Conservation (phyloP, 2,329 filamentous ascomycete genomes). For the Ascochyta clinopodiicola region DNA sequence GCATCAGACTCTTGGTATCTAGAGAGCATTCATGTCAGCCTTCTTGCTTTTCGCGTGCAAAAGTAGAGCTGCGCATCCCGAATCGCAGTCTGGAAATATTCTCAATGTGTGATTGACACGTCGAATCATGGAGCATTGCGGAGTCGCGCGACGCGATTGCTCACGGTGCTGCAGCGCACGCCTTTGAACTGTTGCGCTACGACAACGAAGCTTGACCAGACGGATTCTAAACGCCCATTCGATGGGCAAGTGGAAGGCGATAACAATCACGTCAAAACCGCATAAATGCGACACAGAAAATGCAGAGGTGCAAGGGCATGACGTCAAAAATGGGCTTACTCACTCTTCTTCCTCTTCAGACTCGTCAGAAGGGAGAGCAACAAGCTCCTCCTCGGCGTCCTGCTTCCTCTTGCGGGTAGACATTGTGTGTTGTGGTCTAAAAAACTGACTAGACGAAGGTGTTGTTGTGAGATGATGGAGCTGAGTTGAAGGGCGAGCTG, state of each 20-base stretch:
- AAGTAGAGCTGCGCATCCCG: background rate
- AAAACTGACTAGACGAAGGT: slow-evolving; percentile 7
- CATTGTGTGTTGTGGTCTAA: slow-evolving; percentile 34
- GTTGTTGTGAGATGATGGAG: slow-evolving; percentile 26
- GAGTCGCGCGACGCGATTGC: background rate
- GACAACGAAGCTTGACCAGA: slow-evolving; percentile 6
- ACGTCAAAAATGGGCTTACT: slow-evolving; percentile 48
- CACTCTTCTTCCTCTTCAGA: slow-evolving; percentile 54
- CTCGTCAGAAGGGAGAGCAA: slow-evolving; percentile 52
- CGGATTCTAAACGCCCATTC: slow-evolving; percentile 18
- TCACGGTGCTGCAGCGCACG: background rate
- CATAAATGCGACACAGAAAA: slow-evolving; percentile 27
- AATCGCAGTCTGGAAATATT: background rate
- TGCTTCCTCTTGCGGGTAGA: slow-evolving; percentile 55
- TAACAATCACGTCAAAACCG: slow-evolving; percentile 25
- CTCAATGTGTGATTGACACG: background rate
- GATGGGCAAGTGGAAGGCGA: slow-evolving; percentile 26
- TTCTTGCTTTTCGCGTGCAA: slow-evolving; percentile 7
- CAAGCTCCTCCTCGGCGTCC: slow-evolving; percentile 52
- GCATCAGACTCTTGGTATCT: slow-evolving; percentile 49
- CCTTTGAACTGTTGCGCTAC: slow-evolving; percentile 3
- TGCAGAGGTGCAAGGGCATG: slow-evolving; percentile 34
- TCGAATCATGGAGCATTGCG: background rate
- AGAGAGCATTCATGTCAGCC: slow-evolving; percentile 25
- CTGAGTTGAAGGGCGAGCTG: slow-evolving; percentile 27